Percentiles rank a stretch among this genome's conserved stretches.
phyloP scores from a whole-genome alignment of 1,284 basidiomycete genomes.

The Cystobasidium pallidum region DNA sequence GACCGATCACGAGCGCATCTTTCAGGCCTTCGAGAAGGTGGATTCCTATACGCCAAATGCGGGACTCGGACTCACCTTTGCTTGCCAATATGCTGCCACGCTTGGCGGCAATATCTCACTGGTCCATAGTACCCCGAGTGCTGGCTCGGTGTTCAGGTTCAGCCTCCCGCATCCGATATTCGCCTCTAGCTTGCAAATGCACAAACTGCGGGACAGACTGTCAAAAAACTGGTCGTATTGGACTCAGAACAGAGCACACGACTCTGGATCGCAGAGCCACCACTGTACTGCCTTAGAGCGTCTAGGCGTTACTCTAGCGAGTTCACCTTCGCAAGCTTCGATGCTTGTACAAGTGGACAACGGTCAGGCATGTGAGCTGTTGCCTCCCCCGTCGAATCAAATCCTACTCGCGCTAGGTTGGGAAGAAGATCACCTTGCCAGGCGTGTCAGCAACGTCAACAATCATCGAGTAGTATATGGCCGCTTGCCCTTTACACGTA shows the following conservation, averaged over 20 bases:
- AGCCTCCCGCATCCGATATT: slow-evolving; percentile 5
- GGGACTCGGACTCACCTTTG: slow-evolving; percentile 19
- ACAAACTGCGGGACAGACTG: neutral
- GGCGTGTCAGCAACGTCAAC: too few species aligned
- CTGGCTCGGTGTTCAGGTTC: slow-evolving; percentile 16
- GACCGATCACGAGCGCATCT: slow-evolving; percentile 17
- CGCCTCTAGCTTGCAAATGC: neutral
- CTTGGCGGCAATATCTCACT: slow-evolving; percentile 1
- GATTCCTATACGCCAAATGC: neutral
- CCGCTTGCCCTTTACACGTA: slow-evolving; percentile 1
- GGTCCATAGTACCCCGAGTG: neutral
- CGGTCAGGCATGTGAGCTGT: too few species aligned
- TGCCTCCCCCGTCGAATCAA: neutral
- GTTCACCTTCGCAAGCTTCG: neutral
- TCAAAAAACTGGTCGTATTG: neutral
- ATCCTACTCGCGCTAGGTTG: neutral
- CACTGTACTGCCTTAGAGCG: neutral
- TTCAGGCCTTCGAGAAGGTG: slow-evolving; percentile 25
- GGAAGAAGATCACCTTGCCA: neutral
- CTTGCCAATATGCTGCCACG: slow-evolving; percentile 6
- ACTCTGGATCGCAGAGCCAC: neutral
- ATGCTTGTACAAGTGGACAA: neutral
- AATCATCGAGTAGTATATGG: neutral
- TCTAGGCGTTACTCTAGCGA: neutral
- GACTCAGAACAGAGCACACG: neutral